Evolutionary conservation across 2,329 filamentous ascomycete genomes (phyloP), one percentile per base, ranked within the genome.

Genomic region (Chaetomium globosum): DNA sequence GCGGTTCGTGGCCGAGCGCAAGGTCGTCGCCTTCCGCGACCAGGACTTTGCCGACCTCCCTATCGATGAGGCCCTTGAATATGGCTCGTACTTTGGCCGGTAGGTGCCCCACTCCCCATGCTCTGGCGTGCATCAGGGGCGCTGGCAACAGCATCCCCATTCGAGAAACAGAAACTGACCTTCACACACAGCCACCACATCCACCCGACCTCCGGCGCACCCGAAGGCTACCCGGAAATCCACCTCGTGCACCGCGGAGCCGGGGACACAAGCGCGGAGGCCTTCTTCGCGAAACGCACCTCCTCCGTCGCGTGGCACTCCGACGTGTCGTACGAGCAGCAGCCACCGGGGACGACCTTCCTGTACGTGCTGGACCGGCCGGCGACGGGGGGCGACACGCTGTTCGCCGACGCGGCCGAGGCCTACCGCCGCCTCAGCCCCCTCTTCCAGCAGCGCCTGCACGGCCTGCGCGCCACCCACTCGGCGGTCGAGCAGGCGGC

Each of bases 291-390:
- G 65, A 85, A 86, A 55, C 85, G 90, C 26, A 93, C 90, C 3
- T 94, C 89, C 77, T 91, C 89, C 0, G 87, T 96, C 1, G 91
- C 91, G 8, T 97, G 92, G 92, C 93, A 97, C 79, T 91, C 88
- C 0, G 93, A 97, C 71, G 89, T 96, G 1, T 91, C 90, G 0
- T 97, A 96, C 74, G 93, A 97, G 80, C 80, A 85, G 70, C 93
- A 97, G 78, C 92, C 93, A 1, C 92, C 93, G 0, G 92, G 92
- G 33, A 97, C 92, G 0, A 96, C 93, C 0, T 96, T 97, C 78
- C 78, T 97, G 43, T 96, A 96, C 74, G 83, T 93, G 58, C 84
- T 97, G n/a, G 92, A 97, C 74, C 88, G 86, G 53, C 93, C 93
- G 1, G 82, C 85, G 48, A 88, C 86, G 0, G 93, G 93, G 43